These are phyloP conservation scores for Triangularia verruculosa DNA, from an alignment of 2,329 filamentous ascomycete species.

Conservation along the genomic window DNA sequence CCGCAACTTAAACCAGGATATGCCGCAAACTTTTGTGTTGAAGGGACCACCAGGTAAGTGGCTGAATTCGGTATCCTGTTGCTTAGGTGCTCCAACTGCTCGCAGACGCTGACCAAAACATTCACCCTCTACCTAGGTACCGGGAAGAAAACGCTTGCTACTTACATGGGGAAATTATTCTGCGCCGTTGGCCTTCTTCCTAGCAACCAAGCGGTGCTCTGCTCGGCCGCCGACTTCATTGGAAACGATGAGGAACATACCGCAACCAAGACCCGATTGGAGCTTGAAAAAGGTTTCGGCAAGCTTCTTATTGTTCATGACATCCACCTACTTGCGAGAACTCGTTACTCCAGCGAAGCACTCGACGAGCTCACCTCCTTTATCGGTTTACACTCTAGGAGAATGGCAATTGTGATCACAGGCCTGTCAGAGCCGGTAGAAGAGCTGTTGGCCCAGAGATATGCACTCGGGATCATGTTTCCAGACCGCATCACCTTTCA, in stretches of 20 bases:
- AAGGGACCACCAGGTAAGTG: conserved; percentile 45
- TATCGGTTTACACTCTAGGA: conserved; percentile 39
- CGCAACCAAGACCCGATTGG: conserved; percentile 57
- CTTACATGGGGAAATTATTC: conserved; percentile 68
- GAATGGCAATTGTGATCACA: conserved; percentile 49
- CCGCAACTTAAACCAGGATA: not conserved
- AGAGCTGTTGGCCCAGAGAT: conserved; percentile 46
- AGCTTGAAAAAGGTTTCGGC: conserved; percentile 59
- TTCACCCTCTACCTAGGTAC: conserved; percentile 53
- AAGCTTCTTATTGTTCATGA: conserved; percentile 49
- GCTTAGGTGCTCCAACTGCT: no score
- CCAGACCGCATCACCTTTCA: conserved; percentile 17
- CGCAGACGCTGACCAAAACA: no score
- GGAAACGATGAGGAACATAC: conserved; percentile 67
- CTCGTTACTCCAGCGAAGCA: conserved; percentile 43
- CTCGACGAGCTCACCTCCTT: conserved; percentile 31
- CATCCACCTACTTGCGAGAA: conserved; percentile 60
- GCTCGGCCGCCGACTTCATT: conserved; percentile 40
- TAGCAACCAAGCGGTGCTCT: conserved; percentile 16
- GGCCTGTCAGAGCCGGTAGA: conserved; percentile 54
- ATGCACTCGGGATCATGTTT: conserved; percentile 51
- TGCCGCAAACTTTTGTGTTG: conserved; percentile 22
- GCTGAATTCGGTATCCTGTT: no score
- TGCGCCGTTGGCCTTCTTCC: conserved; percentile 69
- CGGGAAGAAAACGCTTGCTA: conserved; percentile 67